Percentiles rank a stretch among this genome's conserved stretches.
phyloP scores from a whole-genome alignment of 2,329 filamentous ascomycete genomes.

The Penicillium glabrum region DNA sequence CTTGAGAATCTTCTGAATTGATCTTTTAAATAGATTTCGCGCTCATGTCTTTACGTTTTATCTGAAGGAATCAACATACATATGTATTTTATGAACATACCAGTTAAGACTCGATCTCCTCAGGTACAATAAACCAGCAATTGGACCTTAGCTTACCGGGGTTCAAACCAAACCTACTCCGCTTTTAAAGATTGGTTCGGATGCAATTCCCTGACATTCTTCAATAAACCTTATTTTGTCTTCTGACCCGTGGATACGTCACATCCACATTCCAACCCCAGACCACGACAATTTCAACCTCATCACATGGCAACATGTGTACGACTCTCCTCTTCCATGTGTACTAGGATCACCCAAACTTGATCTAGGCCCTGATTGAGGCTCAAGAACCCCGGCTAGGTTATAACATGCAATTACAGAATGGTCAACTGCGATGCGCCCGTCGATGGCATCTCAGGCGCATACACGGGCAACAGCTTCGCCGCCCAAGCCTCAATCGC shows the following conservation, averaged over 20 bases:
- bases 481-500: slow-evolving; percentile 11
- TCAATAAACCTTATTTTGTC: not conserved
- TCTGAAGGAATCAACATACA: not conserved
- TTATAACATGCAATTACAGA: not conserved
- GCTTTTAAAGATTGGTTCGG: not conserved
- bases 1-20: slow-evolving; percentile 37
- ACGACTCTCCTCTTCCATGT: not conserved
- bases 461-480: slow-evolving; percentile 15
- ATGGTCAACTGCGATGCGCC: slow-evolving; percentile 11
- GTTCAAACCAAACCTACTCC: not conserved
- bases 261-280: not conserved
- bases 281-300: not conserved
- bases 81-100: not conserved
- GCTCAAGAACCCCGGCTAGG: not conserved
- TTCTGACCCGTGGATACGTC: not conserved
- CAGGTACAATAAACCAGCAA: too few relatives aligned
- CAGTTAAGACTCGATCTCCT: too few relatives aligned
- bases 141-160: too few relatives aligned
- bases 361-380: not conserved
- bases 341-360: too few relatives aligned
- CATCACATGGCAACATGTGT: not conserved
- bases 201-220: not conserved
- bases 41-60: not conserved
- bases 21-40: not conserved
- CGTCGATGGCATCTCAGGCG: slow-evolving; percentile 12